Conservation (phyloP, 2,329 filamentous ascomycete species). For the Colletotrichum sp. region DNA sequence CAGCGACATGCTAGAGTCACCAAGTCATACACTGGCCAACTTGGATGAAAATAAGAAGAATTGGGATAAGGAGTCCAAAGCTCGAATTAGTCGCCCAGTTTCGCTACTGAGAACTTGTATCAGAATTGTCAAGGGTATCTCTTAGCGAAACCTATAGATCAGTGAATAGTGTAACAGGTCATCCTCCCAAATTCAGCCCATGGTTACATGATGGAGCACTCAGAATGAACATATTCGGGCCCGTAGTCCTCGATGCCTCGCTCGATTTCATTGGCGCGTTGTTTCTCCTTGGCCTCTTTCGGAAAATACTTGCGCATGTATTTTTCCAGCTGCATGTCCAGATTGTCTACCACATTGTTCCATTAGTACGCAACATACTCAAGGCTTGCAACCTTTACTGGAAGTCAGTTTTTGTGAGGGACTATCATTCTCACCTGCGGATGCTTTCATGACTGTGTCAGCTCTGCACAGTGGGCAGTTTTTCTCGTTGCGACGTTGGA, state of each 20-base stretch:
- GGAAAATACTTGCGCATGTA: conserved; percentile 81
- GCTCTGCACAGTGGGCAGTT: conserved; percentile 80
- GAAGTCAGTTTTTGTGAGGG: neutral
- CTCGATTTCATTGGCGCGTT: conserved; percentile 75
- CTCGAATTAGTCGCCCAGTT: neutral
- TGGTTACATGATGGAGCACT: conserved; percentile 67
- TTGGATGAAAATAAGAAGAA: neutral
- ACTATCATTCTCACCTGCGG: conserved; percentile 56
- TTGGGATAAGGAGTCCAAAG: neutral
- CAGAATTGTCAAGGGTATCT: conserved; percentile 12
- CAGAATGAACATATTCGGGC: conserved; percentile 63
- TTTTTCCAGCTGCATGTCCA: conserved; percentile 71
- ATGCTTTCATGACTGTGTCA: conserved; percentile 73
- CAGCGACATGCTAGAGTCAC: neutral
- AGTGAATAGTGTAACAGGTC: neutral
- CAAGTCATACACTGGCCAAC: neutral
- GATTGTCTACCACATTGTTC: conserved; percentile 57
- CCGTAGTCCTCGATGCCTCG: conserved; percentile 77
- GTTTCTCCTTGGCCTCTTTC: conserved; percentile 70
- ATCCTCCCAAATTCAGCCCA: neutral
- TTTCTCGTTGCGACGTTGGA: conserved; percentile 73
- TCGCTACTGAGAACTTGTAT: neutral
- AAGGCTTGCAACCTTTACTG: neutral
- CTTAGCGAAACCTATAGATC: conserved; percentile 1
- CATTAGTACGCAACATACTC: neutral